Evolutionary conservation across 192 early-diverging fungal genomes (phyloP).

Genomic region (Dissophora globulifera): DNA sequence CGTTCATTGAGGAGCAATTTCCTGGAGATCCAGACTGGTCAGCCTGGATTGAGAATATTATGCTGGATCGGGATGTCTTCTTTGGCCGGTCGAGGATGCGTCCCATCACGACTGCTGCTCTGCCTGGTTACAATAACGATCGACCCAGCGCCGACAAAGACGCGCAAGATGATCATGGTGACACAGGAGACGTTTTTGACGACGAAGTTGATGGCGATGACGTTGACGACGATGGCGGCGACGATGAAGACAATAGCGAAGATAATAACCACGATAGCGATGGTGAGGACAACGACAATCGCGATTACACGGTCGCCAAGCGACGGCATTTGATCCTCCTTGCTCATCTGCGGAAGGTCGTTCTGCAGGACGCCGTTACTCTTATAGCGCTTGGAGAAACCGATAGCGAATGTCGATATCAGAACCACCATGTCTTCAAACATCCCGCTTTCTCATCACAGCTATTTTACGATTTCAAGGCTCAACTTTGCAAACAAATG

Average conservation of each 20-base stretch:
- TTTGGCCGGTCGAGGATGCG: background rate
- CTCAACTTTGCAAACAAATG: background rate
- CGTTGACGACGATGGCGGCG: too few relatives aligned
- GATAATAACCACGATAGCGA: too few relatives aligned
- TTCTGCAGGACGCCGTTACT: background rate
- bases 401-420: background rate
- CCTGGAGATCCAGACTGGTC: slow-evolving; percentile 1
- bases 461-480: background rate
- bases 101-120: background rate
- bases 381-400: background rate
- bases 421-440: background rate
- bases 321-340: background rate
- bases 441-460: background rate
- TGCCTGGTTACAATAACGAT: background rate
- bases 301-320: background rate
- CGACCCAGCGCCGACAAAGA: background rate
- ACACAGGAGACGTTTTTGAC: too few relatives aligned
- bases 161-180: too few relatives aligned
- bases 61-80: slow-evolving; percentile 5
- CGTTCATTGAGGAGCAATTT: slow-evolving; percentile 20
- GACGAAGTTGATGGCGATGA: background rate
- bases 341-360: slow-evolving; percentile 5
- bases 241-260: too few relatives aligned
- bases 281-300: too few relatives aligned
- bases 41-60: slow-evolving; percentile 17